Evolutionary conservation across 192 early-diverging fungal genomes (phyloP).

Genomic region (Lobosporangium transversale): DNA sequence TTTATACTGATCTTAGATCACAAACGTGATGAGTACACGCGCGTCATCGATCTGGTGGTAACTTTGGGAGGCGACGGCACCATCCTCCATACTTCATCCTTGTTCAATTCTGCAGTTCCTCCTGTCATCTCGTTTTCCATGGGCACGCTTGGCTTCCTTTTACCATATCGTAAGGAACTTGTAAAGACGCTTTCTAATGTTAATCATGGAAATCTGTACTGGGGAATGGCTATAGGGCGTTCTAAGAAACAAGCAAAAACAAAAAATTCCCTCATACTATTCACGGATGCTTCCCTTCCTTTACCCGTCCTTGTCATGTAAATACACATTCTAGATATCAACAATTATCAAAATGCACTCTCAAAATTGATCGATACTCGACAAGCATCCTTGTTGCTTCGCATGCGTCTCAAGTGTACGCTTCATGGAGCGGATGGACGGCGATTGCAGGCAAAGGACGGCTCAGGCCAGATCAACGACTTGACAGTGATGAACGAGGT

Average conservation of each 20-base stretch:
- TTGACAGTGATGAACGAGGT: conserved; percentile 89
- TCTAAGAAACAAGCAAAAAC: no score
- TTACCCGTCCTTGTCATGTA: background rate
- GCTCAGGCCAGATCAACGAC: conserved; percentile 58
- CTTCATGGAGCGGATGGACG: conserved; percentile 65
- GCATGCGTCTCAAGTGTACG: conserved; percentile 83
- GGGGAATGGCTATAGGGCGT: no score
- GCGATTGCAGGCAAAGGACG: conserved; percentile 58
- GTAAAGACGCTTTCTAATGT: no score
- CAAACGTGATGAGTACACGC: conserved; percentile 66
- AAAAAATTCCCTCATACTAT: no score
- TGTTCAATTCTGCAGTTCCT: conserved; percentile 80
- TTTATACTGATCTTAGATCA: conserved; percentile 15
- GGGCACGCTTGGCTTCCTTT: conserved; percentile 91
- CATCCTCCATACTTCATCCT: conserved; percentile 84
- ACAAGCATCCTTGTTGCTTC: conserved; percentile 71
- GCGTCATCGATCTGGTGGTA: conserved; percentile 85
- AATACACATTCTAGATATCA: conserved; percentile 64
- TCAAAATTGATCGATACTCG: conserved; percentile 68
- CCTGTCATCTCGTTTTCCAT: conserved; percentile 95
- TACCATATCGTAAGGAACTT: conserved; percentile 74
- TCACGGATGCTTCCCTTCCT: background rate
- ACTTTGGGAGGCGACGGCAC: conserved; percentile 96
- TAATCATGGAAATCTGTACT: no score
- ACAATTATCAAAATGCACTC: conserved; percentile 68